These are phyloP conservation scores for Yarrowia yakushimensis DNA, from an alignment of 805 yeast species.

Conservation along the genomic window DNA sequence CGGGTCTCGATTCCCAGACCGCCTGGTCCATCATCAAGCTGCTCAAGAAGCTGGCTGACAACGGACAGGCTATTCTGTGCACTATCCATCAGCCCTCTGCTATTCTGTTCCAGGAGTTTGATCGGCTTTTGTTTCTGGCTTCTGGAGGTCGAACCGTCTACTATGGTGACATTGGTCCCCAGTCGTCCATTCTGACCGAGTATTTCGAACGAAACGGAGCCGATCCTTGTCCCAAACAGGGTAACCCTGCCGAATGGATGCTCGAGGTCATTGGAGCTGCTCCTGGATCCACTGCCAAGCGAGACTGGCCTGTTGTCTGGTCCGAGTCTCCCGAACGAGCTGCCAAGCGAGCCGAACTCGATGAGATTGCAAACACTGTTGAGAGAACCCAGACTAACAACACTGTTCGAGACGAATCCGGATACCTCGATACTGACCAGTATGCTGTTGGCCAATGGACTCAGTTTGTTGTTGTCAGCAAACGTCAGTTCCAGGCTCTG, in stretches of 20 bases:
- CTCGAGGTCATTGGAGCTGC: conserved; percentile 51
- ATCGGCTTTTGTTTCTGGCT: conserved; percentile 65
- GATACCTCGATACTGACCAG: conserved; percentile 37
- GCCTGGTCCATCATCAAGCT: conserved; percentile 64
- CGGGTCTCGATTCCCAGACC: conserved; percentile 35
- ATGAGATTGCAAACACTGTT: neutral
- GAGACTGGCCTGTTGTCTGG: conserved; percentile 64
- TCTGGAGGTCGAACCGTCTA: conserved; percentile 72
- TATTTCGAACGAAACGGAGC: conserved; percentile 69
- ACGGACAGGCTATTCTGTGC: conserved; percentile 64
- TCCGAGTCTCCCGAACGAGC: conserved; percentile 45
- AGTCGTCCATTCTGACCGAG: conserved; percentile 54
- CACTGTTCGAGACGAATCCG: neutral
- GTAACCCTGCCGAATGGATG: conserved; percentile 93
- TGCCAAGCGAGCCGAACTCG: conserved; percentile 13
- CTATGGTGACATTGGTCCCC: conserved; percentile 68
- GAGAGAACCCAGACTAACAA: neutral
- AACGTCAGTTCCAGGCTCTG: conserved; percentile 56
- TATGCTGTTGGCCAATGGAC: conserved; percentile 43
- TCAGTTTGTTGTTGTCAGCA: conserved; percentile 47
- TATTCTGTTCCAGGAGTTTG: conserved; percentile 69
- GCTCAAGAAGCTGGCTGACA: conserved; percentile 56
- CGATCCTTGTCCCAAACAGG: conserved; percentile 56
- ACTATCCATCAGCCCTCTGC: conserved; percentile 89
- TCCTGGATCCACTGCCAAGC: conserved; percentile 31